Evolutionary conservation across 768 basidiomycete genomes (phyloP), one percentile per base, ranked within the genome.

Genomic region (Termitomyces sp.): DNA sequence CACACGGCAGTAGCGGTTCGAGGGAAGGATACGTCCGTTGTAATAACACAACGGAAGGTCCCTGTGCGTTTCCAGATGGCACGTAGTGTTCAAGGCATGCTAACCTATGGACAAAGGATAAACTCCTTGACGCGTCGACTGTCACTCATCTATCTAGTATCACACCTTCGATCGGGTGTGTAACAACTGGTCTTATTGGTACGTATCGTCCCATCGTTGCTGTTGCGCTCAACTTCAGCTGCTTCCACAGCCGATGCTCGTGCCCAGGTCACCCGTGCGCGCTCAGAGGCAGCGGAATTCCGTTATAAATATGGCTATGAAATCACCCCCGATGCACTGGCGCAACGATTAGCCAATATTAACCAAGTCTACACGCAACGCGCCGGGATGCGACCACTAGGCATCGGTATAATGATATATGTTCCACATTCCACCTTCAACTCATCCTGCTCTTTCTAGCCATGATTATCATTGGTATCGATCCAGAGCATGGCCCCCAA

Each of bases 361-460:
- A 98, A 98, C 70, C 97, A 98, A 75, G 96, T 98, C 1, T 98
- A 98, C 75, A 99, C 97, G 2, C 97, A 99, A 75, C 83, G 92
- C 59, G 96, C 96, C 2, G 97, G 85, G 40, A 98, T 99, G 95
- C 83, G 97, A 44, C 97, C 97, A 2, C 75, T 98, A 35, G 97
- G 96, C 46, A 97, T 98, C 61, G 88, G 96, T 96, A 69, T 65
- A 89, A 68, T 2, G n/a, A 58, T 60, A 28, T 43, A 14, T 13
- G 53, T 57, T 4, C 56, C 64, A 48, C 55, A 41, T 33, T 20
- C 28, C 33, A 43, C 35, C 26, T 33, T 12, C 12, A 38, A 28
- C 30, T 49, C 36, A 40, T 41, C 38, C 13, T 2, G n/a, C 28
- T 33, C 33, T 28, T 12, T 59, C 6, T 61, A 98, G 96, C 94